Percentiles rank a stretch among this genome's conserved stretches.
Conservation (phyloP, 2,329 filamentous ascomycete species). For the Ophiostoma fasciatum region DNA sequence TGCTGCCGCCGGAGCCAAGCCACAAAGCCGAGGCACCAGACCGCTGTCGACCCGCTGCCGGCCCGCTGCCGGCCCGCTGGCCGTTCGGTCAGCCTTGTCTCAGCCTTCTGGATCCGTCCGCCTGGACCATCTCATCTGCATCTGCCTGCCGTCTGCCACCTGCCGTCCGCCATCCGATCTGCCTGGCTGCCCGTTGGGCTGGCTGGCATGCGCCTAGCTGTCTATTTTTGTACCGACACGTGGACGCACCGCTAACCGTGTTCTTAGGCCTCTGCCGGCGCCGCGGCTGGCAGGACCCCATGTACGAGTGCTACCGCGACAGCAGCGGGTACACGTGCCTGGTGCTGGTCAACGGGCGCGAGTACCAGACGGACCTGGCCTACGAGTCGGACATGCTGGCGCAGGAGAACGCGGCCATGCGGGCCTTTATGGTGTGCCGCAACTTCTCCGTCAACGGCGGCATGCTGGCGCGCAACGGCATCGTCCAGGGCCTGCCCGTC, state of each 20-base stretch:
- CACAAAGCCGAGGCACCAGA: no score
- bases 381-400: conserved; percentile 73
- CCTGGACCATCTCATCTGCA: no score
- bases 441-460: conserved; percentile 96
- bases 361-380: conserved; percentile 81
- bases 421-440: conserved; percentile 92
- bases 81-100: no score
- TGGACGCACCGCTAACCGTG: conserved; percentile 4
- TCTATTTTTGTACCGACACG: neutral
- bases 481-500: conserved; percentile 50
- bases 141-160: no score
- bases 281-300: conserved; percentile 82
- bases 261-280: conserved; percentile 76
- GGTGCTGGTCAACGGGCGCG: conserved; percentile 87
- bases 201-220: no score
- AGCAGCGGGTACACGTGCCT: conserved; percentile 71
- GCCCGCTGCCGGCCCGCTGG: no score
- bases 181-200: no score
- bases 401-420: conserved; percentile 86
- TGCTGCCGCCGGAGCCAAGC: no score
- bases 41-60: no score
- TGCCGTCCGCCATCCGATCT: no score
- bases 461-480: conserved; percentile 60
- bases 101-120: no score
- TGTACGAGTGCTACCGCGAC: conserved; percentile 69